These are phyloP conservation scores for Penicillium sp. DNA, from an alignment of 2,329 filamentous ascomycete species.

Conservation along the genomic window DNA sequence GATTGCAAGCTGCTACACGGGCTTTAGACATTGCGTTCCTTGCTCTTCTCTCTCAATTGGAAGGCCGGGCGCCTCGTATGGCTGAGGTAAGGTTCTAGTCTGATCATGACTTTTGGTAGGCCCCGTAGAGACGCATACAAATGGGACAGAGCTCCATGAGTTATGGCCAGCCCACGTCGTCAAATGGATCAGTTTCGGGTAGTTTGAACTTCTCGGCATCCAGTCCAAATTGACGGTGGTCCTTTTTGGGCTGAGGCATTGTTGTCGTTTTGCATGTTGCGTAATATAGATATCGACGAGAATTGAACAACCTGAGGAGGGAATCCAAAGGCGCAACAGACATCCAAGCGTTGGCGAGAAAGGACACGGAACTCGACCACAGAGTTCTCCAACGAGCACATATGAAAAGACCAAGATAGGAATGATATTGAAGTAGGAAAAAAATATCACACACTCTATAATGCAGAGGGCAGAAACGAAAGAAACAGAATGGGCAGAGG, in stretches of 20 bases:
- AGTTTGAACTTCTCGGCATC: constrained; percentile 1
- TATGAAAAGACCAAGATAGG: constrained; percentile 18
- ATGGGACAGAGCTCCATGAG: not conserved
- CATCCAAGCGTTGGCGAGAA: not conserved
- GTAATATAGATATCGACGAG: not conserved
- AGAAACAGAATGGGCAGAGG: not conserved
- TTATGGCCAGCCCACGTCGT: not conserved
- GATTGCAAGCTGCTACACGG: constrained; percentile 9
- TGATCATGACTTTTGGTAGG: not conserved
- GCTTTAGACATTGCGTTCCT: constrained; percentile 12
- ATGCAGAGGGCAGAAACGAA: not conserved
- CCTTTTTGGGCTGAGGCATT: not conserved
- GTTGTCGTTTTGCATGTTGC: not conserved
- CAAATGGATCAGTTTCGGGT: not conserved
- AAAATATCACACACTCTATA: constrained; percentile 9
- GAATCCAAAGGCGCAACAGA: not conserved
- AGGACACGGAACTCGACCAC: not conserved
- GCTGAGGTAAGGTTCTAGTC: not conserved
- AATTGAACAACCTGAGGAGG: not conserved
- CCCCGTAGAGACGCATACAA: not conserved
- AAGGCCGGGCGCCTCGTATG: not conserved
- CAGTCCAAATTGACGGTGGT: not conserved
- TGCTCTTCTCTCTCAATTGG: constrained; percentile 1
- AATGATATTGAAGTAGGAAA: constrained; percentile 26
- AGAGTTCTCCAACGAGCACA: not conserved